Percentiles rank a stretch among this genome's conserved stretches.
Conservation (phyloP, 1,284 basidiomycete genomes). For the Sporisorium exsertum region DNA sequence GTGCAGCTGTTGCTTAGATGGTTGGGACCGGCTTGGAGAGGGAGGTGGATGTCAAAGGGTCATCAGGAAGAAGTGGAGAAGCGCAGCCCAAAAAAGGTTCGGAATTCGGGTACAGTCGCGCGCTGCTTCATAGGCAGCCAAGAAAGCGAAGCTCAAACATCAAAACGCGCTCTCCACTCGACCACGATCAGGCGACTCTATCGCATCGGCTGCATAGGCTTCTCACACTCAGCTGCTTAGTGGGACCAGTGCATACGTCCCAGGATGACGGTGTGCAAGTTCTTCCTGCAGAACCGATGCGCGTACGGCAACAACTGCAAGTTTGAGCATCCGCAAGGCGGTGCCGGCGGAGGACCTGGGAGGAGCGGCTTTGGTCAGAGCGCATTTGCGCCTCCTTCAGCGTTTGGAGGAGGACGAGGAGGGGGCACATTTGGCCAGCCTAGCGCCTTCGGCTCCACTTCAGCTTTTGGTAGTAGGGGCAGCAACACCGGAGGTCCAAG, state of each 20-base stretch:
- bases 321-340: conserved; percentile 48
- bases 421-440: conserved; percentile 33
- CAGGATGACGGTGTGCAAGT: conserved; percentile 54
- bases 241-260: too few species aligned
- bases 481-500: conserved; percentile 6
- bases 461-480: conserved; percentile 32
- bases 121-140: background rate
- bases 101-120: background rate
- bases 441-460: conserved; percentile 38
- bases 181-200: background rate
- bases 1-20: too few species aligned
- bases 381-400: conserved; percentile 40
- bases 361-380: conserved; percentile 42
- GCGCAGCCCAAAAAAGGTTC: background rate
- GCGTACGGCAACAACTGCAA: conserved; percentile 58
- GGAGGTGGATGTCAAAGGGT: background rate
- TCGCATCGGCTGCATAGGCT: background rate
- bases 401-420: conserved; percentile 25
- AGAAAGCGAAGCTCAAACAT: background rate
- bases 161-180: background rate
- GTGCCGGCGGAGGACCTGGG: conserved; percentile 12
- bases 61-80: background rate
- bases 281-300: conserved; percentile 51
- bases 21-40: too few species aligned
- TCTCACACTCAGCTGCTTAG: background rate